Evolutionary conservation across 176 grass and related monocot species (phyloP).

Genomic region (Triticum urartu): DNA sequence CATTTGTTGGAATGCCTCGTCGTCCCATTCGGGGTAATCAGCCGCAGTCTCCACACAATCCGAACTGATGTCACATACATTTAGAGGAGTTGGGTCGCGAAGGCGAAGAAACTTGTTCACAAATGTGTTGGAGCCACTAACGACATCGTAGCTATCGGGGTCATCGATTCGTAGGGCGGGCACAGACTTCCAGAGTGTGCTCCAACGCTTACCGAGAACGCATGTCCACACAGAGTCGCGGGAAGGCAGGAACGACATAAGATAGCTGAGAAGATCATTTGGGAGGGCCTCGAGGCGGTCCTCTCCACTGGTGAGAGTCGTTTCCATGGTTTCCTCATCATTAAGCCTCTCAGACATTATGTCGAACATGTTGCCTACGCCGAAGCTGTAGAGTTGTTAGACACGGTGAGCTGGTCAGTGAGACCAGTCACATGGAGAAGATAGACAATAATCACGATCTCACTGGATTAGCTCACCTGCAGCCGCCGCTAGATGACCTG

Average conservation of each 20-base stretch:
- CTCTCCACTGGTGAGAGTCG: too few species aligned
- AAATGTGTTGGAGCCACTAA: background rate
- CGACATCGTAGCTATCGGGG: background rate
- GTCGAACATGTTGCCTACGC: background rate
- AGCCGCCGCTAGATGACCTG: background rate
- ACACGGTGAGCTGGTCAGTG: background rate
- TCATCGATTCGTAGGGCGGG: background rate
- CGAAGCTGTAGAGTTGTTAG: background rate
- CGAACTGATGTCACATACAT: background rate
- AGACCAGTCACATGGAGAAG: background rate
- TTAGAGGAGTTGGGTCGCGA: background rate
- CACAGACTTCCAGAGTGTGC: background rate
- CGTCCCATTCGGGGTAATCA: background rate
- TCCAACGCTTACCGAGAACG: background rate
- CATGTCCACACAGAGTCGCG: background rate
- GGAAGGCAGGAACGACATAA: background rate
- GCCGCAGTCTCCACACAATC: background rate
- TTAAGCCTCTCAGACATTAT: background rate
- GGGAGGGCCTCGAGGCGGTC: background rate
- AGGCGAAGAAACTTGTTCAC: background rate
- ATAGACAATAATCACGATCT: background rate
- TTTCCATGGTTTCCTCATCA: background rate
- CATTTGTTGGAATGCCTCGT: background rate
- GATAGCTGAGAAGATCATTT: background rate
- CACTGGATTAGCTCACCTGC: background rate